Base-by-base conservation (phyloP, 345 rosid species). In the Lepidium aucheri region DNA sequence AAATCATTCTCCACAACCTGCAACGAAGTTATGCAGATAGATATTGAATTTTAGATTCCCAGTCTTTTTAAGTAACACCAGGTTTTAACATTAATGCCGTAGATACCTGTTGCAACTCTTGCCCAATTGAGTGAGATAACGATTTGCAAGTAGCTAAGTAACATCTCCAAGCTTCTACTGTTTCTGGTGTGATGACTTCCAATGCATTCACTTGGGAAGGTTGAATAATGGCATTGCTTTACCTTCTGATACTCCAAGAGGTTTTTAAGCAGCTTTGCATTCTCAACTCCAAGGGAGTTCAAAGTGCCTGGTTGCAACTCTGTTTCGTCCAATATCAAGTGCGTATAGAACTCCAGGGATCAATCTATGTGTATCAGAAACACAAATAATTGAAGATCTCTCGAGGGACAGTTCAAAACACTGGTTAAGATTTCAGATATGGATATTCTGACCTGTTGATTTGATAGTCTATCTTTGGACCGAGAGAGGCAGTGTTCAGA, bases 1-100 rank as follows among this genome's bases (percentile, higher is more conserved):
- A 94, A 60, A 68, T 90, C 99, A 77, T 77, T 81, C 73, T 94
- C 95, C 51, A 88, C 82, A 17, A 80, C 86, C 97, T 89, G 80
- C 63, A 47, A 61, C 13, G 11, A 52, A 4, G 15, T 36, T 50
- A 43, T 30, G 40, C 26, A 40, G 32, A 35, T 13, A 6, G 8
- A 3, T 7, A 51, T 51, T 49, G 5, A 40, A 18, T 20, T 59
- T 6, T 11, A 26, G 10, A 39, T 14, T 47, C 43, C 5, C 13
- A 55, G 55, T 54, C 0, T 63, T 53, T 28, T 12, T 53, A 14
- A 15, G 36, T 34, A 20, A 13, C 26, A 9, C 11, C 11, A 66
- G 13, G 12, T 33, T 56, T 11, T 9, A 26, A 17, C 18, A 22
- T 2, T 55, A n/a, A 9, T 16, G 50, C 18, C 36, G 38, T 17